These are phyloP conservation scores for Penstemon newberryi DNA, from an alignment of 257 asterid species.

Conservation along the genomic window DNA sequence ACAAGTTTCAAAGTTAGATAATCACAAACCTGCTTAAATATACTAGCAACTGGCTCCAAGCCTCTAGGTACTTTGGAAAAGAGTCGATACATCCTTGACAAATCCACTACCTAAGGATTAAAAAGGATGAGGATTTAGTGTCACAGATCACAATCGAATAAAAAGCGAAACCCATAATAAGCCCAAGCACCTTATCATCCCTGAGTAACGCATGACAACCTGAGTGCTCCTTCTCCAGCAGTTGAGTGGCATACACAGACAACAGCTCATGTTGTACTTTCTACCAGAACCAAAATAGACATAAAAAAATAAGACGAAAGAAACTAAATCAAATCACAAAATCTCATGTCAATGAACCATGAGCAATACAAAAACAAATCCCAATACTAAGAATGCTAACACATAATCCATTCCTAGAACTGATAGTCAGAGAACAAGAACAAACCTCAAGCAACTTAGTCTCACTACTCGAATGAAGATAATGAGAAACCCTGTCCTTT, in stretches of 20 bases:
- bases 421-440: conserved; percentile 28
- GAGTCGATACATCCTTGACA: conserved; percentile 97
- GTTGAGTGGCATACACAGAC: conserved; percentile 90
- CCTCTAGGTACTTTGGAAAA: conserved; percentile 78
- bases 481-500: conserved; percentile 90
- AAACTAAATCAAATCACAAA: conserved; percentile 6
- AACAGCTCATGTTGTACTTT: conserved; percentile 87
- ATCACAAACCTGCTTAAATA: conserved; percentile 76
- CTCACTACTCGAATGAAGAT: conserved; percentile 97
- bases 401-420: conserved; percentile 2
- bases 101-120: conserved; percentile 70
- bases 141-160: conserved; percentile 6
- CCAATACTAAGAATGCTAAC: conserved; percentile 19
- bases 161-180: conserved; percentile 20
- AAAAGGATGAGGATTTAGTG: conserved; percentile 19
- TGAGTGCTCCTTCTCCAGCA: conserved; percentile 96
- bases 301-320: not conserved
- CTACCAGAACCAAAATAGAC: conserved; percentile 35
- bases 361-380: conserved; percentile 7
- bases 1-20: conserved; percentile 17
- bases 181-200: conserved; percentile 80
- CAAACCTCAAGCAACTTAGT: conserved; percentile 94
- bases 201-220: conserved; percentile 95
- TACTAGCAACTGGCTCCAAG: conserved; percentile 68
- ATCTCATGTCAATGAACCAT: not conserved